Evolutionary conservation across 768 basidiomycete species (phyloP).

Genomic region (Saitozyma podzolica): DNA sequence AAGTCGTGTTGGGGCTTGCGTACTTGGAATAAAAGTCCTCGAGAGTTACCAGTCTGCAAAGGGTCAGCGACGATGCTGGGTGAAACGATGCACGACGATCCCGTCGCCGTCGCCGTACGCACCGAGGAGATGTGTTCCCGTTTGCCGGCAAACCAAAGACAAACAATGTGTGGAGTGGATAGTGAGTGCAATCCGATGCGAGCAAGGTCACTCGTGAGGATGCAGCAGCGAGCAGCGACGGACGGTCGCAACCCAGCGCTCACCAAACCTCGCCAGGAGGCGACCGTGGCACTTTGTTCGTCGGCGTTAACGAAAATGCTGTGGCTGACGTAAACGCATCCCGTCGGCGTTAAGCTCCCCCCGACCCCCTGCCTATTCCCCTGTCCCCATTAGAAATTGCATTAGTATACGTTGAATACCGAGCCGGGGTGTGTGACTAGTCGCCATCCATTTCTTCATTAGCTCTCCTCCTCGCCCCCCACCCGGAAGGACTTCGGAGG

Average conservation of each 20-base stretch:
- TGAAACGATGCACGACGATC: neutral
- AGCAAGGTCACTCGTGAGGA: no score
- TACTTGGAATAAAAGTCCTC: slow-evolving; percentile 41
- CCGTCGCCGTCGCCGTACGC: slow-evolving; percentile 1
- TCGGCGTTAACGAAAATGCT: slow-evolving; percentile 1
- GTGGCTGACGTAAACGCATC: neutral
- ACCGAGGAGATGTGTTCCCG: slow-evolving; percentile 21
- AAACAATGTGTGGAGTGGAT: slow-evolving; percentile 9
- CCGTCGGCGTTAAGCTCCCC: slow-evolving; percentile 2
- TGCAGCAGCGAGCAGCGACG: no score
- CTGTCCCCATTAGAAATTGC: no score
- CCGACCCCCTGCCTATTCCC: neutral
- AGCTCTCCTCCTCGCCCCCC: no score
- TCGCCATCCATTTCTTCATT: no score
- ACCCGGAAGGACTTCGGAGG: no score
- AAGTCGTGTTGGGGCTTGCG: slow-evolving; percentile 37
- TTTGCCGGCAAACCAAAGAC: slow-evolving; percentile 33
- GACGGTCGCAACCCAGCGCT: no score
- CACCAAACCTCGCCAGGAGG: no score
- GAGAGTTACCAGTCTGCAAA: slow-evolving; percentile 11
- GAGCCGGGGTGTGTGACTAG: no score
- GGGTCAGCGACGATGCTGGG: neutral
- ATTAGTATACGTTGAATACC: no score
- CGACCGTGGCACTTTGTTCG: neutral
- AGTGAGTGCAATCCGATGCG: neutral